A percentile compares a stretch with the other conserved stretches of the same genome.
These are phyloP conservation scores for Jacaranda copaia DNA, from an alignment of 257 asterid species.

Conservation along the genomic window DNA sequence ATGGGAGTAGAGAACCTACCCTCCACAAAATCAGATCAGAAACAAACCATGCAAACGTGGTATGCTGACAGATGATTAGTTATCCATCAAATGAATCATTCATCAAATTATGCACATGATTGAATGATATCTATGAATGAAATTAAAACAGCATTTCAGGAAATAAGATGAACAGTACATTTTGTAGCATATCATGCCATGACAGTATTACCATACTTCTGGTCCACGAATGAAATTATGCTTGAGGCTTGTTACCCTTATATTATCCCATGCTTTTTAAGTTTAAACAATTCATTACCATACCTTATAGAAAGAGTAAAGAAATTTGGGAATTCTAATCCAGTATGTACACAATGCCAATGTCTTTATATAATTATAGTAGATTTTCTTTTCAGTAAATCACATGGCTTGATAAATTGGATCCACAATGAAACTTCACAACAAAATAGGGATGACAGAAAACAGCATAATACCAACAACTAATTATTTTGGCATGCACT, in stretches of 20 bases:
- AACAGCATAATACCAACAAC: not conserved
- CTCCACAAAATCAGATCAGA: not conserved
- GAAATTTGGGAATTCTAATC: not conserved
- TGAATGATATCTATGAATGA: not conserved
- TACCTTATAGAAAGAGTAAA: not conserved
- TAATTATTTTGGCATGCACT: too few species aligned
- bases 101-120: not conserved
- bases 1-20: not conserved
- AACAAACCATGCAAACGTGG: too few species aligned
- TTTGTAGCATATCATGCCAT: not conserved
- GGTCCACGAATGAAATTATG: slow-evolving; percentile 5
- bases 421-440: too few species aligned
- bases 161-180: not conserved
- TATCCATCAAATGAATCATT: not conserved
- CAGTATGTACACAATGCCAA: not conserved
- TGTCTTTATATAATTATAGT: not conserved
- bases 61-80: not conserved
- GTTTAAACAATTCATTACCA: not conserved
- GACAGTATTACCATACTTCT: not conserved
- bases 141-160: slow-evolving; percentile 16
- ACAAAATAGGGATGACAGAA: not conserved
- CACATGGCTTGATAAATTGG: not conserved
- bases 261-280: not conserved
- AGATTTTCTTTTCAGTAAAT: not conserved
- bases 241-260: not conserved